Percentiles rank a stretch among this genome's conserved stretches.
phyloP scores from a whole-genome alignment of 352 stramenopile species.

The Pythium aristosporum region DNA sequence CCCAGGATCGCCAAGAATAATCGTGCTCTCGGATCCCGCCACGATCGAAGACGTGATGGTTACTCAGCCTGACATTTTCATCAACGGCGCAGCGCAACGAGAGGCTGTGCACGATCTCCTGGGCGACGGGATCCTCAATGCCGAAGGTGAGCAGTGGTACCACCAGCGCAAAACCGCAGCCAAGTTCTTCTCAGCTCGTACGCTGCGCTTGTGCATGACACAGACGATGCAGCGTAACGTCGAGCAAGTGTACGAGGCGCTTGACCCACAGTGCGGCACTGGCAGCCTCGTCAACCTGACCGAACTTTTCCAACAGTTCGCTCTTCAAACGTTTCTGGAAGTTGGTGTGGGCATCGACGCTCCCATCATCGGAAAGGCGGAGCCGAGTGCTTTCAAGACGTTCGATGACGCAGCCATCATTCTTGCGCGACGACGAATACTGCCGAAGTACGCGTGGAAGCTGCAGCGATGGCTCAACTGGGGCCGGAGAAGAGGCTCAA shows the following conservation, averaged over 20 bases:
- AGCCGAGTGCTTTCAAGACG: slow-evolving; percentile 42
- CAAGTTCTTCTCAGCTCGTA: slow-evolving; percentile 30
- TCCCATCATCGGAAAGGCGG: slow-evolving; percentile 29
- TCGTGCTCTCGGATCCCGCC: slow-evolving; percentile 25
- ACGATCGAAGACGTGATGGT: slow-evolving; percentile 32
- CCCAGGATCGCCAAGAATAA: slow-evolving; percentile 10
- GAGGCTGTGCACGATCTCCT: slow-evolving; percentile 26
- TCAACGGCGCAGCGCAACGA: slow-evolving; percentile 26
- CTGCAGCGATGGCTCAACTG: slow-evolving; percentile 44
- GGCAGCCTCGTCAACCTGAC: background rate
- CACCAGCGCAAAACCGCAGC: slow-evolving; percentile 25
- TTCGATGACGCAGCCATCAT: slow-evolving; percentile 33
- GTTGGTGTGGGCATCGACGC: slow-evolving; percentile 48
- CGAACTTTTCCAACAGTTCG: background rate
- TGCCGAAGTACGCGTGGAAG: slow-evolving; percentile 50
- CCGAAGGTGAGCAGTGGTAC: slow-evolving; percentile 24
- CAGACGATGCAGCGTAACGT: slow-evolving; percentile 21
- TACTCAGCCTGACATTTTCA: slow-evolving; percentile 32
- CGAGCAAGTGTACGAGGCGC: slow-evolving; percentile 8
- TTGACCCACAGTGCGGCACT: background rate
- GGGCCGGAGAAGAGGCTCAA: slow-evolving; percentile 26
- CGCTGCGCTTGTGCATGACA: slow-evolving; percentile 29
- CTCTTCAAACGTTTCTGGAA: slow-evolving; percentile 45
- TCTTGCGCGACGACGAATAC: slow-evolving; percentile 39
- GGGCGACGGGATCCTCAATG: slow-evolving; percentile 25